Percentiles rank a stretch among this genome's conserved stretches.
These are phyloP conservation scores for Arctium lappa DNA, from an alignment of 129 eudicot genomes.

Conservation along the genomic window DNA sequence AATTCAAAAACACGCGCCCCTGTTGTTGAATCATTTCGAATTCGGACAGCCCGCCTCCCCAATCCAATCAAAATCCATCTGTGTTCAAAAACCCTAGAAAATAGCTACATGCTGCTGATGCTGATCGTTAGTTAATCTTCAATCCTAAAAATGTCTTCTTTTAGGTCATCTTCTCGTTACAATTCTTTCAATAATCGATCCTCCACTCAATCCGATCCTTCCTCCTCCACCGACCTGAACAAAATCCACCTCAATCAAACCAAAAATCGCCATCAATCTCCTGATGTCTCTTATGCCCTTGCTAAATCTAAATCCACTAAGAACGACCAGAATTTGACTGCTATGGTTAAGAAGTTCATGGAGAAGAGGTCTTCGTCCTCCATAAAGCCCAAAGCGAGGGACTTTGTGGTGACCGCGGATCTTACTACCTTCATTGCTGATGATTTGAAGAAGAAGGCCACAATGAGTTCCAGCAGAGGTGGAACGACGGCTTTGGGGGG, in stretches of 20 bases:
- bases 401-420: constrained; percentile 46
- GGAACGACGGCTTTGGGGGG: constrained; percentile 30
- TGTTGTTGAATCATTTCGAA: constrained; percentile 35
- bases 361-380: constrained; percentile 40
- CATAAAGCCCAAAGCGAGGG: constrained; percentile 23
- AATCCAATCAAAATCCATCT: neutral
- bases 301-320: constrained; percentile 33
- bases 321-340: constrained; percentile 43
- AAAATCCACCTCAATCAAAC: constrained; percentile 4
- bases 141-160: constrained; percentile 33
- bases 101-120: neutral
- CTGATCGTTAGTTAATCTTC: constrained; percentile 3
- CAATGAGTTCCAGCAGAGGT: constrained; percentile 38
- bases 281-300: constrained; percentile 14
- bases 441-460: constrained; percentile 53
- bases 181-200: constrained; percentile 36
- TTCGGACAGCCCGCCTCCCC: constrained; percentile 29
- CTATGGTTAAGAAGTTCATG: constrained; percentile 79
- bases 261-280: neutral
- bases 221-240: constrained; percentile 54
- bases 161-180: constrained; percentile 54
- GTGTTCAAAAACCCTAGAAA: constrained; percentile 18
- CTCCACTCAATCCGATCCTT: constrained; percentile 61
- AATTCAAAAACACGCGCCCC: constrained; percentile 11
- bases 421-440: constrained; percentile 35